Conservation (phyloP, 768 basidiomycete genomes). For the Russula brevipes region DNA sequence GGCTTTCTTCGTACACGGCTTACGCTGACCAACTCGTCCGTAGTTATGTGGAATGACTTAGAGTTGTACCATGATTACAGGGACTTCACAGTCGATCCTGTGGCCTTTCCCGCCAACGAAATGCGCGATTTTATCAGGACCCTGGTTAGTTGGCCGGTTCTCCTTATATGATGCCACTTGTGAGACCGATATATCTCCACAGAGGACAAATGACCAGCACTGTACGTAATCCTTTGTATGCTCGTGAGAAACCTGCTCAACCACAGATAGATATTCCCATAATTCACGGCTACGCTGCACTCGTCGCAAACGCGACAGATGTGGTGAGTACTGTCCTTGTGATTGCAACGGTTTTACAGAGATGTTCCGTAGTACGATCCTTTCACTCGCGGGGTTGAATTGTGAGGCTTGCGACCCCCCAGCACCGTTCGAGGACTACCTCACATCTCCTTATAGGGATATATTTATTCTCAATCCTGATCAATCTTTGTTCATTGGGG, state of each 20-base stretch:
- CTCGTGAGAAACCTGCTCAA: background rate
- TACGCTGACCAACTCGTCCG: background rate
- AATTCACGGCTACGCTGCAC: slow-evolving; percentile 57
- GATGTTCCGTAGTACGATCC: slow-evolving; percentile 51
- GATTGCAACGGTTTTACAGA: background rate
- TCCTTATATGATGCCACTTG: background rate
- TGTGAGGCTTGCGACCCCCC: slow-evolving; percentile 35
- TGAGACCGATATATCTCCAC: background rate
- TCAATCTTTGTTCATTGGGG: slow-evolving; percentile 63
- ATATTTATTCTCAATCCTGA: slow-evolving; percentile 74
- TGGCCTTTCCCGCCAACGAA: slow-evolving; percentile 53
- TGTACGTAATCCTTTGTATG: slow-evolving; percentile 30
- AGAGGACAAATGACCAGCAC: slow-evolving; percentile 46
- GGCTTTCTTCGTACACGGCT: background rate
- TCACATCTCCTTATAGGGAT: slow-evolving; percentile 37
- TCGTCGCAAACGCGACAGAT: slow-evolving; percentile 55
- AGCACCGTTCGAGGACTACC: background rate
- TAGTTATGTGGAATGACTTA: slow-evolving; percentile 77
- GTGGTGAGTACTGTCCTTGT: slow-evolving; percentile 39
- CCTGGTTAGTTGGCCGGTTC: slow-evolving; percentile 40
- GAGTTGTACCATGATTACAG: slow-evolving; percentile 65
- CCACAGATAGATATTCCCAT: slow-evolving; percentile 55
- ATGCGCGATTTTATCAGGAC: slow-evolving; percentile 49
- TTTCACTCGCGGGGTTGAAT: slow-evolving; percentile 55
- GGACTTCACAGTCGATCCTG: slow-evolving; percentile 66